These are phyloP conservation scores for Tylopilus felleus DNA, from an alignment of 768 basidiomycete genomes.

Conservation along the genomic window DNA sequence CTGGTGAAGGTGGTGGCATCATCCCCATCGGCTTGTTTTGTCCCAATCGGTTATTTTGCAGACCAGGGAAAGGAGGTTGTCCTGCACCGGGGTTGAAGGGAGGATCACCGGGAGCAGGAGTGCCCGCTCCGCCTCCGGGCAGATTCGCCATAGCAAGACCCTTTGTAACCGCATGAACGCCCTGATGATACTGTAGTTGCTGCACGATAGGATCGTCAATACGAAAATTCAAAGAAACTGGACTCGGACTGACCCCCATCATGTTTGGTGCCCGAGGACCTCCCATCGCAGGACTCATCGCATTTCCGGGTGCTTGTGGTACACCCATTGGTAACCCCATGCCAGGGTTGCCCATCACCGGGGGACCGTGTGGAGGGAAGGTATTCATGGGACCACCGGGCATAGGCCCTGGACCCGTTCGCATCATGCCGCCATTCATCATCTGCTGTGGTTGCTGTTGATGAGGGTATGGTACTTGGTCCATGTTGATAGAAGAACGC, in stretches of 20 bases:
- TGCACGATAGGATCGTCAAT: slow-evolving; percentile 14
- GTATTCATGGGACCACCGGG: slow-evolving; percentile 35
- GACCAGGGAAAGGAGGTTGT: slow-evolving; percentile 33
- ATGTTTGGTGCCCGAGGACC: slow-evolving; percentile 26
- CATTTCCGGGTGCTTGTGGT: slow-evolving; percentile 28
- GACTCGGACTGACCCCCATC: slow-evolving; percentile 26
- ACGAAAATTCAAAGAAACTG: neutral
- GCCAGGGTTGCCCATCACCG: slow-evolving; percentile 29
- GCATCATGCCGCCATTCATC: slow-evolving; percentile 41
- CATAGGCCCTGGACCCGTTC: slow-evolving; percentile 29
- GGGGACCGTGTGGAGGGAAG: slow-evolving; percentile 31
- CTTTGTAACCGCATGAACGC: slow-evolving; percentile 36
- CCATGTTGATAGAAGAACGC: slow-evolving; percentile 44
- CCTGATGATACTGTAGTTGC: slow-evolving; percentile 37
- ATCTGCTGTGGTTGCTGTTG: slow-evolving; percentile 39
- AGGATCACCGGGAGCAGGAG: slow-evolving; percentile 45
- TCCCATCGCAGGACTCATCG: slow-evolving; percentile 40
- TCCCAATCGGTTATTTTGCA: slow-evolving; percentile 30
- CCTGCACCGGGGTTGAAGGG: slow-evolving; percentile 37
- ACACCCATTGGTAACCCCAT: slow-evolving; percentile 35
- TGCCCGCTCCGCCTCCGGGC: slow-evolving; percentile 36
- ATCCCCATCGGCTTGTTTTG: slow-evolving; percentile 41
- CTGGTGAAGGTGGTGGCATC: slow-evolving; percentile 54
- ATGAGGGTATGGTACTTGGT: slow-evolving; percentile 39
- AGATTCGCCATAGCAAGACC: slow-evolving; percentile 29